Conservation (phyloP, 1,284 basidiomycete genomes). For the Schizopora paradoxa region DNA sequence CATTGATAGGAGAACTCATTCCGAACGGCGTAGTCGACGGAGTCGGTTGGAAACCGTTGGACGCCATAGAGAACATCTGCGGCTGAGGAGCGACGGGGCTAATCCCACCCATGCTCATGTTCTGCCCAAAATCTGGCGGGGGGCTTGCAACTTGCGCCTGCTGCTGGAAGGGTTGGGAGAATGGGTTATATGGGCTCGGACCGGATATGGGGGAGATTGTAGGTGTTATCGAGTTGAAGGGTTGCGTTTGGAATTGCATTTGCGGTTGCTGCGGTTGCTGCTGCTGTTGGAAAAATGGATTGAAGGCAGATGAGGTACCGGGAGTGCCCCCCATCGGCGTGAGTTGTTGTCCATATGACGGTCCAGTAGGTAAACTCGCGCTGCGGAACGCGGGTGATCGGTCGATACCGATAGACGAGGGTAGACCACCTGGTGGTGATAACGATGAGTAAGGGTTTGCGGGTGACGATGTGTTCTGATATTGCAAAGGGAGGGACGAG, state of each 20-base stretch:
- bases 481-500: conserved; percentile 54
- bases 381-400: conserved; percentile 3
- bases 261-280: conserved; percentile 17
- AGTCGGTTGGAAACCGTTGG: conserved; percentile 17
- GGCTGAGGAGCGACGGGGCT: conserved; percentile 3
- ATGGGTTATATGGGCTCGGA: conserved; percentile 17
- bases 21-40: conserved; percentile 14
- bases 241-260: conserved; percentile 19
- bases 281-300: conserved; percentile 16
- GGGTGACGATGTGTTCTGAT: conserved; percentile 25
- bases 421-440: background rate
- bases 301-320: background rate
- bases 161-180: conserved; percentile 16
- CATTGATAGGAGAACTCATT: too few species aligned
- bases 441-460: background rate
- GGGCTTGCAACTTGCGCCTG: too few species aligned
- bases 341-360: conserved; percentile 6
- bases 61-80: conserved; percentile 3
- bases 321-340: too few species aligned
- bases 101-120: conserved; percentile 14
- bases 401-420: conserved; percentile 2
- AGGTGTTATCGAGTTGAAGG: conserved; percentile 22
- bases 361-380: conserved; percentile 9
- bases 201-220: conserved; percentile 1
- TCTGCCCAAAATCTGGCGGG: too few species aligned